Base-by-base conservation (phyloP, 352 stramenopile genomes). In the Phytophthora crassamura region DNA sequence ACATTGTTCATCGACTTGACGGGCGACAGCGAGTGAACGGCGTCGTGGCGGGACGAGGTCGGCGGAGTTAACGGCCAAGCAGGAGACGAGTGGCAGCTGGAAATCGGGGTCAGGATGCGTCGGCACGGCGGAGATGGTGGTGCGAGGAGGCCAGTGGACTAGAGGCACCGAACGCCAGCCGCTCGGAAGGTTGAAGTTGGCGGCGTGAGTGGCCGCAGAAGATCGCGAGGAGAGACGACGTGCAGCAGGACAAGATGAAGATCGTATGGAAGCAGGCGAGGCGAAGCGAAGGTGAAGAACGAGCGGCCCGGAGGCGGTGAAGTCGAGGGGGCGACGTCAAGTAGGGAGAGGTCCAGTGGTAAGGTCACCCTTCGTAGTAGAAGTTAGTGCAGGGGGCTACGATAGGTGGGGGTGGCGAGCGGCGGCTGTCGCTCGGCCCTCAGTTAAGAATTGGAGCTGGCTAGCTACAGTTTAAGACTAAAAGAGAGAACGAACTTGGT, bases 341-440 rank as follows among this genome's bases (percentile, higher is more conserved):
- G 4, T 2, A 28, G 25, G 25, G 2, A 2, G 46, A 40, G 32
- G 16, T 54, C 40, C 32, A 16, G 20, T 55, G 39, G 42, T 7
- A 42, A 41, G 10, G 33, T 18, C 48, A 25, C 16, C 28, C 5
- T 8, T 50, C 30, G 48, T 35, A 55, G 33, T 11, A 28, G 18
- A 18, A 25, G 16, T 25, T 46, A n/a, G 48, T 43, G 16, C 33
- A 18, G 47, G 16, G n/a, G 48, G 48, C 48, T 55, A 36, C 18
- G 48, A 15, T n/a, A 30, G 33, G 18, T 16, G 30, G 18, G n/a
- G 33, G 4, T 32, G 30, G 5, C 25, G 38, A 43, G 43, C 43
- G 14, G 43, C 43, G 20, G 43, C 2, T 15, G 22, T 5, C 6
- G 43, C 25, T 36, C 25, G 43, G 15, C 43, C 14, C 43, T 28